phyloP scores from a whole-genome alignment of 176 grass and related monocot species.

The Lolium rigidum region DNA sequence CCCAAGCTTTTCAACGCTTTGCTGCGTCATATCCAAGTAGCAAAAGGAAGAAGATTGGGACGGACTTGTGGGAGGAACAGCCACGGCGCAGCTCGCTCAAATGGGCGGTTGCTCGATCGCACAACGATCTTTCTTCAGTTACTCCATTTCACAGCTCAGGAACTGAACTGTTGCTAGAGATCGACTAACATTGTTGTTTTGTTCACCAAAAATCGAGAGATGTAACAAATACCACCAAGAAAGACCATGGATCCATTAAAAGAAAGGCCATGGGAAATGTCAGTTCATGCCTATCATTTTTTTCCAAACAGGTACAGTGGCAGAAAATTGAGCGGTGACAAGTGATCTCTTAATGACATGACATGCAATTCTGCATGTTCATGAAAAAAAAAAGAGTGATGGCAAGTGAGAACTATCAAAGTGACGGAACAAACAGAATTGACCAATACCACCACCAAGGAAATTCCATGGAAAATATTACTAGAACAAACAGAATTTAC shows the following conservation, averaged over 20 bases:
- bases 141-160: slow-evolving; percentile 15
- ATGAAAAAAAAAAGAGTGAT: not conserved
- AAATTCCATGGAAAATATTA: not conserved
- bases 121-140: not conserved
- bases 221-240: not conserved
- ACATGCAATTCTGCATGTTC: too few species aligned
- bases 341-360: not conserved
- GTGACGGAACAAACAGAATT: not conserved
- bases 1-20: too few species aligned
- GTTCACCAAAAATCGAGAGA: not conserved
- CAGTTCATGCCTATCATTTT: not conserved
- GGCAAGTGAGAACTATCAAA: not conserved
- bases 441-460: not conserved
- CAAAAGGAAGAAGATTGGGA: too few species aligned
- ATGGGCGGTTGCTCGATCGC: slow-evolving; percentile 27
- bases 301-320: too few species aligned
- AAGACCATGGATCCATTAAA: not conserved
- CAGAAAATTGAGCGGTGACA: not conserved
- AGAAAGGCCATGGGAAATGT: not conserved
- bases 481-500: not conserved
- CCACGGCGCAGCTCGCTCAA: not conserved
- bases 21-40: too few species aligned
- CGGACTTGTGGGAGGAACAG: too few species aligned
- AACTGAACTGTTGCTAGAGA: not conserved
- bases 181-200: not conserved